Conservation (phyloP, 805 yeast genomes). For the Sporopachydermia quercuum region DNA sequence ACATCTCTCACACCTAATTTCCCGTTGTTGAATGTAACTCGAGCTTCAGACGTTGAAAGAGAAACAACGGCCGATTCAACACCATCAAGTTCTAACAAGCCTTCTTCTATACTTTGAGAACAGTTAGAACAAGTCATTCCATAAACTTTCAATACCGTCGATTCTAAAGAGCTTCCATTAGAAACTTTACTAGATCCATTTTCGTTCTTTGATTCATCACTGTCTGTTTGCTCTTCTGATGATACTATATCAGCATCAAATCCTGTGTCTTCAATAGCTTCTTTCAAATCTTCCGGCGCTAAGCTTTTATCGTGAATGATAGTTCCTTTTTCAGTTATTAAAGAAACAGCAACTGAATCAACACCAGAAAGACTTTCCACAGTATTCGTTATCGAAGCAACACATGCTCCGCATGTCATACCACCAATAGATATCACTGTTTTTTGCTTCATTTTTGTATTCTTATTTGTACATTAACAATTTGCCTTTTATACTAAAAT, state of each 20-base stretch:
- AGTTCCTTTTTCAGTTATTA: conserved; percentile 60
- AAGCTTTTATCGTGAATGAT: conserved; percentile 32
- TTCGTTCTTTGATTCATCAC: conserved; percentile 5
- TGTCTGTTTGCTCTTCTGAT: conserved; percentile 5
- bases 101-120: conserved; percentile 31
- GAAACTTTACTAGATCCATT: background rate
- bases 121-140: conserved; percentile 56
- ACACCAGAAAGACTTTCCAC: conserved; percentile 38
- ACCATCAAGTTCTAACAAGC: conserved; percentile 31
- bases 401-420: conserved; percentile 89
- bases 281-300: conserved; percentile 24
- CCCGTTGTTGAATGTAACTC: conserved; percentile 34
- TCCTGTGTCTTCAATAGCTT: conserved; percentile 62
- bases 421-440: conserved; percentile 33
- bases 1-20: conserved; percentile 50
- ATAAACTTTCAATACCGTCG: conserved; percentile 22
- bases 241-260: conserved; percentile 34
- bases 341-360: conserved; percentile 42
- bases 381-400: conserved; percentile 46
- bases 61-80: conserved; percentile 35
- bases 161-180: background rate
- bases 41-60: conserved; percentile 38
- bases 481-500: no score
- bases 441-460: background rate
- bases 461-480: no score